phyloP scores from a whole-genome alignment of 345 rosid genomes.

The Lepidium sativum region DNA sequence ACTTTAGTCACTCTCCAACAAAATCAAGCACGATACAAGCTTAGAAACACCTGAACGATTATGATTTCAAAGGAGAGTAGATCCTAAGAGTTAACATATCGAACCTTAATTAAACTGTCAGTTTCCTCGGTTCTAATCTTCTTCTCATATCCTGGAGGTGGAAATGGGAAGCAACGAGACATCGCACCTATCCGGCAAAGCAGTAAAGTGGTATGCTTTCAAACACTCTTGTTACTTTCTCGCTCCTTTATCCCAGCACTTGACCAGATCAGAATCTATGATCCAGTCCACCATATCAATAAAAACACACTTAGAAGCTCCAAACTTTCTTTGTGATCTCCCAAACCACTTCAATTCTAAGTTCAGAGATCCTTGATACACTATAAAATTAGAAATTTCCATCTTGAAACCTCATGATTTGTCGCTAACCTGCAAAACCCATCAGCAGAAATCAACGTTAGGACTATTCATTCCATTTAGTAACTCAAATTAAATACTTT shows the following conservation, averaged over 20 bases:
- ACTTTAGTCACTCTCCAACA: background rate
- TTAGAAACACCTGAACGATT: conserved; percentile 1
- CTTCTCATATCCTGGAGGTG: conserved; percentile 96
- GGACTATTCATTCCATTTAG: background rate
- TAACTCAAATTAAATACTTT: conserved; percentile 14
- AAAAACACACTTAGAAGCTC: conserved; percentile 37
- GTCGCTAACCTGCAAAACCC: conserved; percentile 21
- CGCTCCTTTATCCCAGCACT: conserved; percentile 40
- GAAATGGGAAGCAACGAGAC: conserved; percentile 99
- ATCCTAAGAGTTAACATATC: conserved; percentile 44
- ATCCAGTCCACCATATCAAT: conserved; percentile 57
- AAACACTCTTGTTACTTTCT: conserved; percentile 29
- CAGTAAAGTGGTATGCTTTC: conserved; percentile 27
- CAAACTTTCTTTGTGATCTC: conserved; percentile 22
- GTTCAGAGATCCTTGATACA: conserved; percentile 10
- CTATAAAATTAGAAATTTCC: conserved; percentile 14
- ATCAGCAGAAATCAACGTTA: conserved; percentile 23
- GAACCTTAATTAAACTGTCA: conserved; percentile 68
- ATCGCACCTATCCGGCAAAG: conserved; percentile 39
- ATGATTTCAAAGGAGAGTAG: conserved; percentile 18
- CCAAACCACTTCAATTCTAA: conserved; percentile 20
- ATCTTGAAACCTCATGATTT: conserved; percentile 9
- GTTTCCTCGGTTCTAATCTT: conserved; percentile 46
- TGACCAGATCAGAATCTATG: conserved; percentile 46
- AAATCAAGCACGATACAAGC: background rate